phyloP scores from a whole-genome alignment of 305 asterid genomes.

The Andrographis paniculata region DNA sequence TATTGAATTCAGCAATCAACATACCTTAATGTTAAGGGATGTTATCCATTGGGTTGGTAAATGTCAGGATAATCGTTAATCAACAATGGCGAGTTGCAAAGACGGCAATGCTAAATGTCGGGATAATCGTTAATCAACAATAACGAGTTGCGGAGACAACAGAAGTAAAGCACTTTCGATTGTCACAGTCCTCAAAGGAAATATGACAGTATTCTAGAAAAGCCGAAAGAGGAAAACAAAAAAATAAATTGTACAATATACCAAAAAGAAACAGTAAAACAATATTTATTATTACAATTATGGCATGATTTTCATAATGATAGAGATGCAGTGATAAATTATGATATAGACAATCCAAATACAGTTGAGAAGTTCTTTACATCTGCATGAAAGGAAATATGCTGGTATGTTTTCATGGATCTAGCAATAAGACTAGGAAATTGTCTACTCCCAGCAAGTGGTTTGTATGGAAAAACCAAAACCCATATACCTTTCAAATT shows the following conservation, averaged over 20 bases:
- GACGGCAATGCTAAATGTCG: too few species aligned
- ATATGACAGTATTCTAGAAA: conserved; percentile 64
- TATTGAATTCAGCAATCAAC: conserved; percentile 13
- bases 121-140: conserved; percentile 77
- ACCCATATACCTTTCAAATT: too few species aligned
- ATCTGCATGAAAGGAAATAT: conserved; percentile 78
- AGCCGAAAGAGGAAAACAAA: conserved; percentile 21
- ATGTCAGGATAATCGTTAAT: too few species aligned
- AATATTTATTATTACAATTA: too few species aligned
- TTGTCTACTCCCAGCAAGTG: conserved; percentile 92
- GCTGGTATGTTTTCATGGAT: conserved; percentile 91
- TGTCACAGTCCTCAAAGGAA: conserved; percentile 85
- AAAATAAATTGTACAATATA: too few species aligned
- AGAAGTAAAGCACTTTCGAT: conserved; percentile 80
- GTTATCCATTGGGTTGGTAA: conserved; percentile 89
- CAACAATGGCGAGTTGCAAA: too few species aligned
- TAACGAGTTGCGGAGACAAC: conserved; percentile 84
- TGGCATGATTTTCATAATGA: too few species aligned
- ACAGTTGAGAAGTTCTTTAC: conserved; percentile 41
- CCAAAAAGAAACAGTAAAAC: too few species aligned
- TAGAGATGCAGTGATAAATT: too few species aligned
- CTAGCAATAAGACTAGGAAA: conserved; percentile 79
- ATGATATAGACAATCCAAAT: too few species aligned
- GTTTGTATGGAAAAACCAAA: conserved; percentile 75
- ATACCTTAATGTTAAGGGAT: conserved; percentile 70